Evolutionary conservation across 2,329 filamentous ascomycete genomes (phyloP), one percentile per base, ranked within the genome.

Genomic region (Arthrobotrys pseudoclavata): DNA sequence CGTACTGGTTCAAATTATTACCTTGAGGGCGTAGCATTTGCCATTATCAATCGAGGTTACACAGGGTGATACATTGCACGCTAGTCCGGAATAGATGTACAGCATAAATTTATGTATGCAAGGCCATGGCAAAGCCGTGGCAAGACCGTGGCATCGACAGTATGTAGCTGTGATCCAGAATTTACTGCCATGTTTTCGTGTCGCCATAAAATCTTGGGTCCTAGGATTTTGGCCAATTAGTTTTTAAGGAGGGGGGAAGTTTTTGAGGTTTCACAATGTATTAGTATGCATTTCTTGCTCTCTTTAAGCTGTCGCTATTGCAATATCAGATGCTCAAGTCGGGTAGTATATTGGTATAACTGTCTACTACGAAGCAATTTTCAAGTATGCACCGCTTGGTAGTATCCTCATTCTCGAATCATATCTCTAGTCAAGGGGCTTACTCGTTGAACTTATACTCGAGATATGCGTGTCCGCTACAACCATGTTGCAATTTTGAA

Each of bases 31-130:
- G 12, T 4, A 12, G 12, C 12, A 12, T 31, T 53, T 10, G 24
- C 24, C 22, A 53, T 53, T 53, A 53, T 29, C 24, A 53, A 53
- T 57, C 52, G 12, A 10, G 10, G 52, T 57, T 57, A 57, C 52
- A 57, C 52, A 37, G 26, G n/a, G 29, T 57, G 15, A 22, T 34
- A 34, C 52, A 57, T 13, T 13, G 34, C 10, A 9, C 5, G 12
- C 34, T 40, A 40, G 12, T 40, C 6, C 34, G 13, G 15, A 42
- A 42, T n/a, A 18, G 13, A 42, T 42, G 12, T 13, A 42, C 37
- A n/a, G n/a, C 52, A 57, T 53, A 1, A 12, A 22, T 52, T 22
- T 52, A n/a, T n/a, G 42, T 9, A 45, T 45, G 29, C 7, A 57
- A 15, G 52, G 52, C 4, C 52, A 15, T 37, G 52, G 29, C 9